These are phyloP conservation scores for Gyrodon lividus DNA, from an alignment of 768 basidiomycete genomes.

Conservation along the genomic window DNA sequence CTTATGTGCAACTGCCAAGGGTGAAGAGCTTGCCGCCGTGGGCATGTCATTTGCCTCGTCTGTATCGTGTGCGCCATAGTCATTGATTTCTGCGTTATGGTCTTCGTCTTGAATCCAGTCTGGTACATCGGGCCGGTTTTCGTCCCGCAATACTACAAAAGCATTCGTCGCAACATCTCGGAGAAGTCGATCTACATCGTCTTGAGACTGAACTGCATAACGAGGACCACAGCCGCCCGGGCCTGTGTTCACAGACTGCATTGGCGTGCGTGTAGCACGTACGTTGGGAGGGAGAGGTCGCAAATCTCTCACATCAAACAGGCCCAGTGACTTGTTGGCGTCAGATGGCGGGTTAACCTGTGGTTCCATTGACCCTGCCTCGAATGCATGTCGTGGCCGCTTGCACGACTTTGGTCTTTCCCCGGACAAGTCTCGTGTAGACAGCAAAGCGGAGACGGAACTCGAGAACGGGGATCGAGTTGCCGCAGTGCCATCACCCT, in stretches of 20 bases:
- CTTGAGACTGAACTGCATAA: conserved; percentile 6
- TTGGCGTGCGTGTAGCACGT: neutral
- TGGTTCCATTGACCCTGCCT: conserved; percentile 5
- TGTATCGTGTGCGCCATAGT: conserved; percentile 4
- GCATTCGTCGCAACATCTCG: conserved; percentile 19
- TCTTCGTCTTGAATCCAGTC: conserved; percentile 29
- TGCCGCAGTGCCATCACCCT: neutral
- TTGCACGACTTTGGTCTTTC: conserved; percentile 9
- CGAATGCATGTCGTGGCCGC: conserved; percentile 18
- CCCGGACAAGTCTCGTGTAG: neutral
- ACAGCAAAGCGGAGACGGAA: too few species aligned
- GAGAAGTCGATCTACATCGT: conserved; percentile 17
- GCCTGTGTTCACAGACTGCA: neutral
- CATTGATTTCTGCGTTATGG: conserved; percentile 14
- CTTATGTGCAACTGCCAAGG: conserved; percentile 10
- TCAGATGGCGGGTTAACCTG: neutral
- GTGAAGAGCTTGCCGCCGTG: conserved; percentile 2
- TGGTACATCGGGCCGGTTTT: conserved; percentile 1
- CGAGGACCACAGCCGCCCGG: neutral
- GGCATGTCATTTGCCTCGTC: conserved; percentile 9
- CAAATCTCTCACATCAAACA: conserved; percentile 10
- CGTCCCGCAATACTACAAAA: conserved; percentile 7
- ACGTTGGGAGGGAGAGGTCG: conserved; percentile 26
- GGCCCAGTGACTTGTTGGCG: conserved; percentile 13
- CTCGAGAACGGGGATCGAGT: too few species aligned